A percentile compares a stretch with the other conserved stretches of the same genome.
phyloP scores from a whole-genome alignment of 164 flowering plant species.

The Aristolochia californica region DNA sequence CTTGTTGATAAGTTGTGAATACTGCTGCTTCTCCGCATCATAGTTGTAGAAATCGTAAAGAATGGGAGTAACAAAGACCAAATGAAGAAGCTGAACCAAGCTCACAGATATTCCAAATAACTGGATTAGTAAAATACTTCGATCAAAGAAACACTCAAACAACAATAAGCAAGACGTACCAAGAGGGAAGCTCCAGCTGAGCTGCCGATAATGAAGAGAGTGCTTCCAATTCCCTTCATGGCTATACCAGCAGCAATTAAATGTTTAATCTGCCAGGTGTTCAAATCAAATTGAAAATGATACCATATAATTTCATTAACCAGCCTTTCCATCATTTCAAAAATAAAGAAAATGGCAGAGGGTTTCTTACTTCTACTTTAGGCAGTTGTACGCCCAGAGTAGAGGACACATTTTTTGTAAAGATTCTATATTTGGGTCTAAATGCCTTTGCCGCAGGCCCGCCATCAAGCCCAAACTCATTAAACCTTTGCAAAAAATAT shows the following conservation, averaged over 20 bases:
- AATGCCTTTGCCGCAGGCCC: constrained; percentile 48
- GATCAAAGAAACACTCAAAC: not conserved
- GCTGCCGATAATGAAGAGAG: constrained; percentile 49
- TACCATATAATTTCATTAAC: no score
- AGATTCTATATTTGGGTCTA: constrained; percentile 28
- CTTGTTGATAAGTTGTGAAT: constrained; percentile 33
- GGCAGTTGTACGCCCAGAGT: constrained; percentile 44
- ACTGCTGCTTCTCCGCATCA: constrained; percentile 29
- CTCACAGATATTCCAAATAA: not conserved
- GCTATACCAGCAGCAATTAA: constrained; percentile 34
- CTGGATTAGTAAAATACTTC: not conserved
- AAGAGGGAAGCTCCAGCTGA: constrained; percentile 45
- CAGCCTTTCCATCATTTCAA: not conserved
- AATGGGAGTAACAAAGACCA: constrained; percentile 31
- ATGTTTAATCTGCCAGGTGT: constrained; percentile 28
- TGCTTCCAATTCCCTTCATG: constrained; percentile 50
- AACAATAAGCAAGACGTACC: constrained; percentile 18
- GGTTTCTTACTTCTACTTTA: constrained; percentile 48
- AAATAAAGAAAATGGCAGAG: not conserved
- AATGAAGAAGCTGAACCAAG: constrained; percentile 30
- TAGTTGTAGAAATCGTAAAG: constrained; percentile 55
- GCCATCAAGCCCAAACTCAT: constrained; percentile 53
- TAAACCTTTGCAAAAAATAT: constrained; percentile 24
- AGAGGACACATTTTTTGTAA: constrained; percentile 36
- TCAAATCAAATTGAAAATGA: not conserved